These are phyloP conservation scores for Apiospora arundinis DNA, from an alignment of 2,329 filamentous ascomycete species.

Conservation along the genomic window DNA sequence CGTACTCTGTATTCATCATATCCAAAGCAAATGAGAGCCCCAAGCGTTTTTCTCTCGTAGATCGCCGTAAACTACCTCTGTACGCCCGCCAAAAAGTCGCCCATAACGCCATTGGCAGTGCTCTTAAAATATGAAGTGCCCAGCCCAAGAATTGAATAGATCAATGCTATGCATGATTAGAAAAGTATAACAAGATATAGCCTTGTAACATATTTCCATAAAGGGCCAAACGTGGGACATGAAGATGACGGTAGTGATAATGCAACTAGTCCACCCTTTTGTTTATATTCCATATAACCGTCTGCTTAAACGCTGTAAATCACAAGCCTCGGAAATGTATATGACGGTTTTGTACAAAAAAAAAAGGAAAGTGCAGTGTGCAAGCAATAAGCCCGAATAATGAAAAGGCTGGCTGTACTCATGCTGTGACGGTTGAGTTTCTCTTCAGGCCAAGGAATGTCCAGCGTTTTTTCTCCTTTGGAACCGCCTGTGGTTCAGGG, in stretches of 20 bases:
- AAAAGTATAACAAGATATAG: not conserved
- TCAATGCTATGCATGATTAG: not conserved
- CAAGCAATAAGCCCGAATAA: not conserved
- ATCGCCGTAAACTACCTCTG: not conserved
- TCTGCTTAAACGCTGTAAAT: not conserved
- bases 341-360: not conserved
- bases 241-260: not conserved
- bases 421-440: not conserved
- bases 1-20: not conserved
- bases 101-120: not conserved
- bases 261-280: not conserved
- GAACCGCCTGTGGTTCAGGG: not conserved
- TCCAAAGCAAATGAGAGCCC: not conserved
- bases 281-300: not conserved
- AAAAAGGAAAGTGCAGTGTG: not conserved
- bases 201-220: not conserved
- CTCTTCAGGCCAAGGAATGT: not conserved
- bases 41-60: not conserved
- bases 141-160: not conserved
- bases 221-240: not conserved
- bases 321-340: not conserved
- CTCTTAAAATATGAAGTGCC: not conserved
- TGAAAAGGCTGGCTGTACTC: not conserved
- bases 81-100: not conserved
- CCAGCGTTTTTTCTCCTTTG: slow-evolving; percentile 14